Base-by-base conservation (phyloP, 177 flowering plant genomes). In the Vitis hybrid region DNA sequence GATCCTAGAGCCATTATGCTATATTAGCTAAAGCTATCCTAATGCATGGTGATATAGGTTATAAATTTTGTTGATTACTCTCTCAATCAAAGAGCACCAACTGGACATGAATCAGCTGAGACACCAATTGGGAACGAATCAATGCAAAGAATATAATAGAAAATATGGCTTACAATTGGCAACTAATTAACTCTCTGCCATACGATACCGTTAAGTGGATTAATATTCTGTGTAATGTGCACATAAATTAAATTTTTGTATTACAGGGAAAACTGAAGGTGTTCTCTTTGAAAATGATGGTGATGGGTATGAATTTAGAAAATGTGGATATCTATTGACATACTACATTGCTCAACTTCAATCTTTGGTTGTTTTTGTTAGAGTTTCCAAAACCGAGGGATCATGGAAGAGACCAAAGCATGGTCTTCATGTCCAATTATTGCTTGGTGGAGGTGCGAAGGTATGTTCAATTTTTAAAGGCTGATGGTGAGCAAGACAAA, bases 271-370 rank as follows among this genome's bases (percentile, higher is more conserved):
- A 79, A 97, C 94, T 73, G 76, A 85, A 82, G 99, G 99, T 67
- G 64, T 88, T 77, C 81, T 95, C 12, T 95, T 76, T 80, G 99
- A 95, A 81, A 96, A 95, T 80, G 89, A 89, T 77, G 99, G 98
- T 56, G 99, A 95, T 84, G 98, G 99, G 64, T 90, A 92, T 83
- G 92, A 77, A 74, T 95, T 84, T 75, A 84, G 59, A 11, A 71
- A 68, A 65, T 93, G 97, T 27, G 83, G 67, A 55, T 95, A 88
- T 80, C 85, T 95, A 7, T 68, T 90, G 71, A 90, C 97, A 35
- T 76, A 89, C 72, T 95, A 95, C 81, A 75, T 68, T 68, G 97
- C 99, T 67, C 90, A 88, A 66, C 87, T 82, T 69, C 62, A 85
- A 46, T 81, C 86, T 68, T 87, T 90, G 54, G 81, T 83, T 69